These are phyloP conservation scores for Lipomyces japonicus DNA, from an alignment of 805 yeast genomes.

Conservation along the genomic window DNA sequence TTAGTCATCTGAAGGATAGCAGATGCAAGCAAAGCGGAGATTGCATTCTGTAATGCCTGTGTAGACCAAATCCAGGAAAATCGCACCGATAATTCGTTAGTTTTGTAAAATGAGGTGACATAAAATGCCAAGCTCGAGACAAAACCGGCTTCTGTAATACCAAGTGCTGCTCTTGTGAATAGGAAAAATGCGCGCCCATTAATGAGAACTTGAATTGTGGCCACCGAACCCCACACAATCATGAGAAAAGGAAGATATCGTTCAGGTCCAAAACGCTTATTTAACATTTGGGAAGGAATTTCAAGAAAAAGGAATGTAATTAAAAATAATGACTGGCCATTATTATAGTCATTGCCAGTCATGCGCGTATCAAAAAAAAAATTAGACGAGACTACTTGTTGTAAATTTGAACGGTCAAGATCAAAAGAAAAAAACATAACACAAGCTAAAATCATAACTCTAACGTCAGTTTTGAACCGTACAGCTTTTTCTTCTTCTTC, in stretches of 20 bases:
- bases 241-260: slow-evolving; percentile 49
- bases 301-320: slow-evolving; percentile 42
- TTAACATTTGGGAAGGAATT: slow-evolving; percentile 44
- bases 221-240: slow-evolving; percentile 58
- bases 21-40: slow-evolving; percentile 49
- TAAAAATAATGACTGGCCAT: slow-evolving; percentile 56
- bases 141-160: slow-evolving; percentile 62
- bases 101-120: slow-evolving; percentile 63
- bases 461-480: slow-evolving; percentile 50
- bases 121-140: slow-evolving; percentile 62
- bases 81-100: slow-evolving; percentile 55
- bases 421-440: slow-evolving; percentile 56
- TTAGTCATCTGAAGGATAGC: slow-evolving; percentile 49
- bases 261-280: slow-evolving; percentile 60
- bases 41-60: slow-evolving; percentile 46
- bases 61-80: slow-evolving; percentile 60
- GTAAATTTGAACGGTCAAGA: slow-evolving; percentile 52
- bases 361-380: slow-evolving; percentile 49
- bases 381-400: slow-evolving; percentile 54
- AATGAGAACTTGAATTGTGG: slow-evolving; percentile 49
- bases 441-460: slow-evolving; percentile 53
- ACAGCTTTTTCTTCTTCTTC: slow-evolving; percentile 48
- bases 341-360: slow-evolving; percentile 54
- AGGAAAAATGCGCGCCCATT: slow-evolving; percentile 41
- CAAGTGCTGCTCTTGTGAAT: slow-evolving; percentile 51